Base-by-base conservation (phyloP, 129 eudicot species). In the Tagetes patula region DNA sequence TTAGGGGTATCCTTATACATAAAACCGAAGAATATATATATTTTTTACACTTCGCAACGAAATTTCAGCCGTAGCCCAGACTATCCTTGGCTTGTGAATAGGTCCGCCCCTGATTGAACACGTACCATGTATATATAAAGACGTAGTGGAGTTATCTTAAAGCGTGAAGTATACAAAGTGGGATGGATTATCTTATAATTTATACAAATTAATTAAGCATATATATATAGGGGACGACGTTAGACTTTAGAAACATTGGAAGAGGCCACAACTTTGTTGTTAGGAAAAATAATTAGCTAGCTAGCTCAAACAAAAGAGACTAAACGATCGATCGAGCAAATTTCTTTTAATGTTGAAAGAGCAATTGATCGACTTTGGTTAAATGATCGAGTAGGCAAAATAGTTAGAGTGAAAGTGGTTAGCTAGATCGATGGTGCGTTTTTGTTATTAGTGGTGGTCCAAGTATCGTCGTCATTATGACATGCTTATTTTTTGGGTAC, bases 391-490 rank as follows among this genome's bases (percentile, higher is more conserved):
- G 72, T 67, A 43, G 43, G 58, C 32, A 67, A 67, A 67, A 32
- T 30, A 46, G 32, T 46, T 67, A 50, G 20, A 70, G 50, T 20
- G 14, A 10, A 70, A 70, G 65, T 38, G 20, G 49, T 53, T 54
- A 56, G 65, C 39, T 27, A 39, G 8, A 37, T 70, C 49, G 20
- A 54, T 53, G 65, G 64, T 65, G 20, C 50, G 20, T 8, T 53
- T 53, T 20, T 20, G 27, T 70, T 20, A 38, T 70, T 2, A 8
- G 50, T 70, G 64, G 75, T 70, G 75, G 50, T 70, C 74, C 74
- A 70, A 36, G 63, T 36, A 12, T 70, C 65, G 41, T 52, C 50
- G 27, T 20, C 0, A 70, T 70, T 52, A 53, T 70, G 64, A 27
- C 64, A 70, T 70, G 65, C 42, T 70, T 52, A 70, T 49, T 52